These are phyloP conservation scores for Juncus inflexus DNA, from an alignment of 176 grass and related monocot species.

Conservation along the genomic window DNA sequence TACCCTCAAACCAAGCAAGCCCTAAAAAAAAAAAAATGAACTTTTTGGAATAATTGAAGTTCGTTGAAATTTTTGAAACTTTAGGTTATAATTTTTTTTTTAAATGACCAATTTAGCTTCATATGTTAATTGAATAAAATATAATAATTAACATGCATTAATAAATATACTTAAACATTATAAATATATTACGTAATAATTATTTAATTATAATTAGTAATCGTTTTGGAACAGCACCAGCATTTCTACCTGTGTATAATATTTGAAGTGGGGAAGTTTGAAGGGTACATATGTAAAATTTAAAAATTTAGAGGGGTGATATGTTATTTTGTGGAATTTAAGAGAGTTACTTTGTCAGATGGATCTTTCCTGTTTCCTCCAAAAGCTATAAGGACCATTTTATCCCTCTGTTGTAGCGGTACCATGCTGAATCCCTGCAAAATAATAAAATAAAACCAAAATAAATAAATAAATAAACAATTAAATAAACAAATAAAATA, in stretches of 20 bases:
- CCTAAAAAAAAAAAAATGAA: too few relatives aligned
- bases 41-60: too few relatives aligned
- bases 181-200: too few relatives aligned
- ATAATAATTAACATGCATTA: too few relatives aligned
- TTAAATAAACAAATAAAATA: conserved; percentile 13
- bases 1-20: too few relatives aligned
- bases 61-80: too few relatives aligned
- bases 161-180: too few relatives aligned
- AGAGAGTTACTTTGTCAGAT: conserved; percentile 66
- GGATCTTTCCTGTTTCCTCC: conserved; percentile 96
- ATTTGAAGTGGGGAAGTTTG: neutral
- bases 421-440: conserved; percentile 96
- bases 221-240: conserved; percentile 62
- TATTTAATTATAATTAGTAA: too few relatives aligned
- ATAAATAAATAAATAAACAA: neutral
- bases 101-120: too few relatives aligned
- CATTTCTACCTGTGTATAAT: too few relatives aligned
- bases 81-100: too few relatives aligned
- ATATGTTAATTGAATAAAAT: neutral
- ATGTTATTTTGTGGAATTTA: neutral
- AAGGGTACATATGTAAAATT: conserved; percentile 4
- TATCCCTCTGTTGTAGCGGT: conserved; percentile 77
- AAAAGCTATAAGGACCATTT: conserved; percentile 87
- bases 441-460: neutral
- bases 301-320: neutral